Base-by-base conservation (phyloP, 371 early-diverging fungal genomes). In the Smittium mucronatum region DNA sequence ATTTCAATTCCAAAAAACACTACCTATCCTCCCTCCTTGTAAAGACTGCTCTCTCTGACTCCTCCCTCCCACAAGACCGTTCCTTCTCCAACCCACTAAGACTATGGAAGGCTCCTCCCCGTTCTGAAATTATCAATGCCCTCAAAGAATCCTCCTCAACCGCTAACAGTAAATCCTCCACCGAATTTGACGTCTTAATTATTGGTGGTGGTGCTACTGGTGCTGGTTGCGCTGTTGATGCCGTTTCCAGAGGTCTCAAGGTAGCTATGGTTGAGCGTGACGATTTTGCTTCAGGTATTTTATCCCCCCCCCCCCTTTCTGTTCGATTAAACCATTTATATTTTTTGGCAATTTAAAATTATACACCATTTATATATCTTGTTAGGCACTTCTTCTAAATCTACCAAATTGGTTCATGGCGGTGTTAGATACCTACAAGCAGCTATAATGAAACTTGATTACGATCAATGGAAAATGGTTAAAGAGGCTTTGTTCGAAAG, bases 141-240 rank as follows among this genome's bases (percentile, higher is more conserved):
- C 34, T 65, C 2, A 65, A 65, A 36, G 36, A 34, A 2, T n/a
- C 1, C 66, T 33, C 36, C 17, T 5, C 21, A 11, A 5, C 11
- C 47, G 47, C 21, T 21, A 47, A 47, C 47, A 21, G 21, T 47
- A 47, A 5, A 21, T 11, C 21, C 2, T 75, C 72, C 35, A 69
- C 65, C 11, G 85, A 84, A 71, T 97, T 87, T 76, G 99, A 99
- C 82, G 74, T 99, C 57, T 79, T 98, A 36, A 86, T 99, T 65
- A 90, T 98, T 36, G 99, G 99, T 70, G 99, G 98, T 36, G 99
- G 99, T 36, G 95, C 98, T 28, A 94, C 98, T 0, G 99, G 99
- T 36, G 86, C 92, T 15, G 99, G 99, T 30, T 88, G 93, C 69
- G 93, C 97, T 29, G 81, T 99, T 25, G 99, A 99, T 81, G 99